Conservation (phyloP, 129 eudicot genomes). For the Ambrosia trifida region DNA sequence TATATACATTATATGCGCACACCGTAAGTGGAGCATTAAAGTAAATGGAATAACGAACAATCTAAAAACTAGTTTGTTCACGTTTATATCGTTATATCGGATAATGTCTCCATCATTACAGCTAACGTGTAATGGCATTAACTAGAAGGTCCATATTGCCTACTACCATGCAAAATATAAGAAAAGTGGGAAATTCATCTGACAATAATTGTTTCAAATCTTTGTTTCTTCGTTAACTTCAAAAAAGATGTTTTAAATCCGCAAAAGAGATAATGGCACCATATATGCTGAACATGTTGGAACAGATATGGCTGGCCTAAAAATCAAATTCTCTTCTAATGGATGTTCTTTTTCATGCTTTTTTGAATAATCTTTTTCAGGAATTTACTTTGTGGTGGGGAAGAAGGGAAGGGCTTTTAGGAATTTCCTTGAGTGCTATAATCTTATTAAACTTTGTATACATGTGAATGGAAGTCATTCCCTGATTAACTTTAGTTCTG, state of each 20-base stretch:
- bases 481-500: background rate
- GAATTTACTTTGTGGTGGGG: conserved; percentile 16
- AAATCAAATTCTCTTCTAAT: conserved; percentile 6
- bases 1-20: too few species aligned
- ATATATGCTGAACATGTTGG: conserved; percentile 5
- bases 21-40: too few species aligned
- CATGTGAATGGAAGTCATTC: background rate
- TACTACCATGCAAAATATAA: background rate
- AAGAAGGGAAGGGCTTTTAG: conserved; percentile 2
- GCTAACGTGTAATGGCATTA: too few species aligned
- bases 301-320: background rate
- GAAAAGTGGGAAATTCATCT: background rate
- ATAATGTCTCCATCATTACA: too few species aligned
- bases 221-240: conserved; percentile 4
- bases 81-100: too few species aligned
- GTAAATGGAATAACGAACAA: too few species aligned
- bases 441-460: background rate
- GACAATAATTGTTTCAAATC: background rate
- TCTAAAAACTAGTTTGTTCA: too few species aligned
- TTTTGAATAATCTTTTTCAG: conserved; percentile 4
- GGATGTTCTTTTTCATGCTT: conserved; percentile 13
- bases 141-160: too few species aligned
- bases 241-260: conserved; percentile 10
- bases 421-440: background rate
- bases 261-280: conserved; percentile 1